Conservation (phyloP, 139 green algal species). For the Marvania coccoides region DNA sequence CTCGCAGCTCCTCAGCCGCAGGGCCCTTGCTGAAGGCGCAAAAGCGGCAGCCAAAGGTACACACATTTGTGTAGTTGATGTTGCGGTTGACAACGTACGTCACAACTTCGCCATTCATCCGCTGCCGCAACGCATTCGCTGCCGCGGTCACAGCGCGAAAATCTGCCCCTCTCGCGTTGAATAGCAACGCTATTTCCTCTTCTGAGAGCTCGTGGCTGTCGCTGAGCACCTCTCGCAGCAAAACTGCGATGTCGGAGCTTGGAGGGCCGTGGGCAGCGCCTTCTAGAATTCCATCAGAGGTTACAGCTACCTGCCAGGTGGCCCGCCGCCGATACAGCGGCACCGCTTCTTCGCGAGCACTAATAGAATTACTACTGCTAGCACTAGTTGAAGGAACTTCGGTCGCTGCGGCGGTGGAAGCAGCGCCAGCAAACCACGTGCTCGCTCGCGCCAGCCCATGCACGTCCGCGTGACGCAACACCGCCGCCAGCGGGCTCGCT, state of each 20-base stretch:
- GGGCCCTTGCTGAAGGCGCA: conserved; percentile 64
- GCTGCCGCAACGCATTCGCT: conserved; percentile 51
- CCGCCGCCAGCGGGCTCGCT: conserved; percentile 30
- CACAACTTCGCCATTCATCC: conserved; percentile 54
- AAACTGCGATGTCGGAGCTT: too few species aligned
- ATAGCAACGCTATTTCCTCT: conserved; percentile 49
- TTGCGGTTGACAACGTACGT: conserved; percentile 77
- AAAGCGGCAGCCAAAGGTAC: conserved; percentile 53
- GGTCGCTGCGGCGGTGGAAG: neutral
- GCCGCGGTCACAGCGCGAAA: conserved; percentile 43
- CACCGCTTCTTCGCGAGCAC: neutral
- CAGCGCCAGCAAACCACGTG: conserved; percentile 37
- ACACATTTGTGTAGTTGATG: conserved; percentile 87
- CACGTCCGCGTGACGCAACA: conserved; percentile 31
- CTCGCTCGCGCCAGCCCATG: conserved; percentile 34
- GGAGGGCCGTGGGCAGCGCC: too few species aligned
- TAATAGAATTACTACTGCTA: neutral
- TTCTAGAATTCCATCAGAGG: conserved; percentile 1
- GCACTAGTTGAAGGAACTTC: too few species aligned
- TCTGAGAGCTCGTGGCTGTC: conserved; percentile 18
- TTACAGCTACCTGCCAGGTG: neutral
- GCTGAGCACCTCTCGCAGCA: conserved; percentile 21
- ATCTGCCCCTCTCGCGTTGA: conserved; percentile 54
- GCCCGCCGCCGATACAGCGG: neutral
- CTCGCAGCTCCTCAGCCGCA: conserved; percentile 49